Percentiles rank a stretch among this genome's conserved stretches.
phyloP scores from a whole-genome alignment of 192 early-diverging fungal species.

The Thamnidium elegans region DNA sequence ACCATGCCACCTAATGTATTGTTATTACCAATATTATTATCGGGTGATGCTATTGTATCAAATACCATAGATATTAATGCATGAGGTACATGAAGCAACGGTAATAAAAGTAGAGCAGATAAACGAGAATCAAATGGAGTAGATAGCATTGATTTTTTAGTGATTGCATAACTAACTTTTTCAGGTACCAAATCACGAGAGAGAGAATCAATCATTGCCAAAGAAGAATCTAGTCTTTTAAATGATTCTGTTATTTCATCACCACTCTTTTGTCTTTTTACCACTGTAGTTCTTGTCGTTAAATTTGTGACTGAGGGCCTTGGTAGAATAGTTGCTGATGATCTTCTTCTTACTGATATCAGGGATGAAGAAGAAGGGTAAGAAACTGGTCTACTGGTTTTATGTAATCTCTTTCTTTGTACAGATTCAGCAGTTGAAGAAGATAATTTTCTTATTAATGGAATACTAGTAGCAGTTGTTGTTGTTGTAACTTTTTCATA shows the following conservation, averaged over 20 bases:
- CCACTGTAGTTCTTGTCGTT: not conserved
- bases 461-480: not conserved
- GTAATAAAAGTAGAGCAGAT: not conserved
- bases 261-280: not conserved
- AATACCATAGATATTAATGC: slow-evolving; percentile 12
- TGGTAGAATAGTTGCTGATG: no score
- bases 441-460: no score
- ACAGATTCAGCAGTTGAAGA: no score
- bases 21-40: not conserved
- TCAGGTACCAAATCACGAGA: slow-evolving; percentile 28
- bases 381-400: not conserved
- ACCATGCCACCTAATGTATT: slow-evolving; percentile 9
- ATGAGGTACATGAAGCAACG: slow-evolving; percentile 16
- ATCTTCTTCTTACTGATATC: no score
- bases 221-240: slow-evolving; percentile 23
- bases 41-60: slow-evolving; percentile 1
- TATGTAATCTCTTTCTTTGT: not conserved
- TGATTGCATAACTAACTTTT: not conserved
- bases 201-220: slow-evolving; percentile 30
- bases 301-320: no score
- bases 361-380: not conserved
- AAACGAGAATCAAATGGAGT: slow-evolving; percentile 13
- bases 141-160: not conserved
- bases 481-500: not conserved
- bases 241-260: slow-evolving; percentile 20